phyloP scores from a whole-genome alignment of 108 stramenopile species.

The Nannochloropsis granulata region DNA sequence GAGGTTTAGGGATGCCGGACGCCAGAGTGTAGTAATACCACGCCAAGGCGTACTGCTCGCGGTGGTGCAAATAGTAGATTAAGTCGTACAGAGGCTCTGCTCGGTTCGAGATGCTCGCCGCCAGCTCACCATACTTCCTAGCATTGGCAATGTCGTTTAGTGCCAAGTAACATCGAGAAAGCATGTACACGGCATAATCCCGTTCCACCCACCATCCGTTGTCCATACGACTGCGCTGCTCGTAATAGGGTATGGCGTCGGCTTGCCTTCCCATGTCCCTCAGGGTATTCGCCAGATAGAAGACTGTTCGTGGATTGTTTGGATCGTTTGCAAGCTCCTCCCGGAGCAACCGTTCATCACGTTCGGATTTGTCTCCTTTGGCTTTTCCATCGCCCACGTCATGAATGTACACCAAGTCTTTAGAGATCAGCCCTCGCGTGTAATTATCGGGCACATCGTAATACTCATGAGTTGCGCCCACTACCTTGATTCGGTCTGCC shows the following conservation, averaged over 20 bases:
- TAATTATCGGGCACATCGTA: background rate
- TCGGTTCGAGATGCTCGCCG: background rate
- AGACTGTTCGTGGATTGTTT: background rate
- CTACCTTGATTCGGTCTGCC: background rate
- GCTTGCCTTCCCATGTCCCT: background rate
- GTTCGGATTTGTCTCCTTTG: background rate
- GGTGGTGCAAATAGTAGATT: background rate
- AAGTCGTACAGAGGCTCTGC: background rate
- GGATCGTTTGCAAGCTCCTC: background rate
- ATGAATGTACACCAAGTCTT: background rate
- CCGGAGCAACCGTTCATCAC: background rate
- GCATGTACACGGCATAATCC: background rate
- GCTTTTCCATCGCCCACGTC: background rate
- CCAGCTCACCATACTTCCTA: background rate
- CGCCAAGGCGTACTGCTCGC: background rate
- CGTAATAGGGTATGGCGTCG: background rate
- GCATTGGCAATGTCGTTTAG: background rate
- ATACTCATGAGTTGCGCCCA: background rate
- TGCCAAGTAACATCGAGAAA: background rate
- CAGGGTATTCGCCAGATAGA: background rate
- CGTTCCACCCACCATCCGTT: background rate
- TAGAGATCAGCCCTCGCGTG: background rate
- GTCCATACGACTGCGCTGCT: background rate
- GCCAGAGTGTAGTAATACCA: background rate
- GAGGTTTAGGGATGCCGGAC: background rate